Base-by-base conservation (phyloP, 2,329 filamentous ascomycete genomes). In the Pyrenophora teres region DNA sequence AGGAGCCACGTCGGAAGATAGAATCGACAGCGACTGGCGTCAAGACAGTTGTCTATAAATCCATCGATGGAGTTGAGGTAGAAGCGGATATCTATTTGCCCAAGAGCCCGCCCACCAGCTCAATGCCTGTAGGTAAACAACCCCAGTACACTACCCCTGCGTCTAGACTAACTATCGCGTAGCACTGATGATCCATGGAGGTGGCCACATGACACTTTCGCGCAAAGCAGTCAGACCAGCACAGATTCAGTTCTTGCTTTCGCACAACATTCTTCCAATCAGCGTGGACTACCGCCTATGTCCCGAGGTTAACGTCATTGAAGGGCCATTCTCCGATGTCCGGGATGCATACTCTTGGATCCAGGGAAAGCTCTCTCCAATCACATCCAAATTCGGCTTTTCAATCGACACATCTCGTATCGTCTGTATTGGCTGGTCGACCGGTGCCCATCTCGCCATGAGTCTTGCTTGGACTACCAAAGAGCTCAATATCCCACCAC, bases 231-330 rank as follows among this genome's bases (percentile, higher is more conserved):
- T 79, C 4, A 63, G 73, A 1, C 67, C 70, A 2, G 40, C 50
- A 3, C 80, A 82, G 46, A 75, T 68, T 0, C 43, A 60, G 4
- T 50, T 65, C 1, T 68, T 82, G 0, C 65, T 81, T 0, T 50
- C 65, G 0, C 42, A 62, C 4, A 76, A 77, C 0, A 70, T 82
- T 35, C 60, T 82, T 2, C 78, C 80, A 0, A 62, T 83, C 9
- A 79, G 76, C 52, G 45, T 82, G 0, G 80, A 83, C 57, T 80
- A 82, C 53, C 67, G 79, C 0, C 72, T 83, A 1, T 82, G 80
- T 49, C 81, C 80, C 0, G 78, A 82, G 37, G 68, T 75, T 2
- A 76, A 65, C 16, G 57, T 83, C 3, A 40, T 71, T 3, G 74
- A 79, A 1, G 81, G 81, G 0, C 73, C 81, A 0, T 75, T 83